phyloP scores from a whole-genome alignment of 129 eudicot species.

The Chrysanthemum seticuspe region DNA sequence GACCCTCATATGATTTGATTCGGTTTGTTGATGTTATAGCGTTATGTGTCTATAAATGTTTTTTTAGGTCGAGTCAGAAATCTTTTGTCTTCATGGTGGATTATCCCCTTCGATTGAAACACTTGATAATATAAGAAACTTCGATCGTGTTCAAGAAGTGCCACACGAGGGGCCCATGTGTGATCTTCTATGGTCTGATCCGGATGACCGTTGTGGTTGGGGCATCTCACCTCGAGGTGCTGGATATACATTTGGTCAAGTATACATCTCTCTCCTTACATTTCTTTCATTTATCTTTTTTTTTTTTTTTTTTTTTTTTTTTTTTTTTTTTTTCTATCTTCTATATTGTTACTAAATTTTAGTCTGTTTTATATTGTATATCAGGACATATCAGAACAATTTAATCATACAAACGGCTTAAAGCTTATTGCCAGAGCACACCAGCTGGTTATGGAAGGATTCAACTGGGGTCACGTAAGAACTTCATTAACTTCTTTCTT shows the following conservation, averaged over 20 bases:
- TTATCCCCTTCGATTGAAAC: conserved; percentile 93
- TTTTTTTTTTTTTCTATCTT: background rate
- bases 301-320: no score
- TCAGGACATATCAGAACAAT: conserved; percentile 97
- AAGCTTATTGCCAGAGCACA: conserved; percentile 97
- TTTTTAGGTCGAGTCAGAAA: conserved; percentile 91
- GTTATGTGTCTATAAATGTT: no score
- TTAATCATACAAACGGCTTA: conserved; percentile 77
- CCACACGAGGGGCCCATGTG: conserved; percentile 99
- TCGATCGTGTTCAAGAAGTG: conserved; percentile 98
- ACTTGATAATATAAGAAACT: conserved; percentile 79
- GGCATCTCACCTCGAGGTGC: conserved; percentile 94
- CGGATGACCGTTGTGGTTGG: conserved; percentile 98
- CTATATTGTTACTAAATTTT: background rate
- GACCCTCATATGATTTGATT: no score
- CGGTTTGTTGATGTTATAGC: no score
- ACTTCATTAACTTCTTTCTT: background rate
- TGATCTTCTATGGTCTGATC: conserved; percentile 91
- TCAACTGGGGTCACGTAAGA: conserved; percentile 90
- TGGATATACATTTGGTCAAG: conserved; percentile 95
- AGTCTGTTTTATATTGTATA: conserved; percentile 7
- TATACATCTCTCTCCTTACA: conserved; percentile 28
- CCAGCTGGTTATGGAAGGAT: conserved; percentile 98
- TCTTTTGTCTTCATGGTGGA: conserved; percentile 95
- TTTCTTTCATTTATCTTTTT: conserved; percentile 1